phyloP scores from a whole-genome alignment of 2,329 filamentous ascomycete genomes.

The Diaporthe eres region DNA sequence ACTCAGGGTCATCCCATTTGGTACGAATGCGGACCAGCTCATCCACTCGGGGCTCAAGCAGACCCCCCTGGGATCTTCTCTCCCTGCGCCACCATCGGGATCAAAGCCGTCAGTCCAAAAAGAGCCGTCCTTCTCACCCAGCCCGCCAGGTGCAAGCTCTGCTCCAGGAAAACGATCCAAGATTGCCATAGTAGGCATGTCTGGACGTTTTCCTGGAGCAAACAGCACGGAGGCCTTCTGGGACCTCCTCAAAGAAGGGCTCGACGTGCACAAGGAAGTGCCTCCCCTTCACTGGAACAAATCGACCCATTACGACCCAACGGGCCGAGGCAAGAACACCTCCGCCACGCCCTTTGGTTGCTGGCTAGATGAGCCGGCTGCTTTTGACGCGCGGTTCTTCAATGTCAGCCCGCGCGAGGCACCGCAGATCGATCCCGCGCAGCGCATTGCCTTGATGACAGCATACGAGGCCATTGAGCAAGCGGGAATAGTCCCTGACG shows the following conservation, averaged over 20 bases:
- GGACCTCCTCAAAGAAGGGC: conserved; percentile 42
- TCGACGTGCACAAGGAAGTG: conserved; percentile 42
- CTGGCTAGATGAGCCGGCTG: conserved; percentile 15
- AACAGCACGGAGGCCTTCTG: conserved; percentile 43
- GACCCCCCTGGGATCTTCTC: conserved; percentile 2
- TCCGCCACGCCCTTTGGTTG: conserved; percentile 72
- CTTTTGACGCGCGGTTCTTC: conserved; percentile 41
- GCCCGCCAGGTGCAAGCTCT: not conserved
- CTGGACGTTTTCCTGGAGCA: conserved; percentile 36
- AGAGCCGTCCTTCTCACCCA: conserved; percentile 17
- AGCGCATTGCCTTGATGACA: conserved; percentile 34
- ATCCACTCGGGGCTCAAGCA: conserved; percentile 21
- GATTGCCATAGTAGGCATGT: conserved; percentile 87
- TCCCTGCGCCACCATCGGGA: not conserved
- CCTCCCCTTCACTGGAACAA: conserved; percentile 52
- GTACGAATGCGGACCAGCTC: conserved; percentile 26
- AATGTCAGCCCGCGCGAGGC: conserved; percentile 38
- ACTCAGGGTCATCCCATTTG: conserved; percentile 17
- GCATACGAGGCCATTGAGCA: conserved; percentile 47
- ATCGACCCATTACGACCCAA: conserved; percentile 78
- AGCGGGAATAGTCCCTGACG: conserved; percentile 59
- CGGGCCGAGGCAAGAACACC: conserved; percentile 67
- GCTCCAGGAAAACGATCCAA: conserved; percentile 64
- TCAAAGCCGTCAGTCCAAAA: conserved; percentile 17
- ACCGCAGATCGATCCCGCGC: conserved; percentile 36